phyloP scores from a whole-genome alignment of 768 basidiomycete species.

The Podaxis sp. region DNA sequence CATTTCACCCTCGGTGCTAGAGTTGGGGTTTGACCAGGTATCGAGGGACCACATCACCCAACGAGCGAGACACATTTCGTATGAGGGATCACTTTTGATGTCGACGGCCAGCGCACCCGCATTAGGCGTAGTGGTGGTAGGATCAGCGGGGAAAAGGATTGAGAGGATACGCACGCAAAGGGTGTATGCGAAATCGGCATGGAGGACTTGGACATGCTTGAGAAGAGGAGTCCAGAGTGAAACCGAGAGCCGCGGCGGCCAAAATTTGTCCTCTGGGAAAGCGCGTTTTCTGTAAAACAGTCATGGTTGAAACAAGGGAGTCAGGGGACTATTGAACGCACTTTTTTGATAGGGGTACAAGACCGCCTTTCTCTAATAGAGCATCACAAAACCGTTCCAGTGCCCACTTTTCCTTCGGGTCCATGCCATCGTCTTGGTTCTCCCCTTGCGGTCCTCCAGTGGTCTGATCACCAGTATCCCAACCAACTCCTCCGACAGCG shows the following conservation, averaged over 20 bases:
- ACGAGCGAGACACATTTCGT: conserved; percentile 59
- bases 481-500: conserved; percentile 44
- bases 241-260: conserved; percentile 51
- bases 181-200: conserved; percentile 49
- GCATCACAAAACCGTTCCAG: conserved; percentile 64
- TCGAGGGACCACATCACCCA: conserved; percentile 68
- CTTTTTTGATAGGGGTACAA: conserved; percentile 88
- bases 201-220: conserved; percentile 50
- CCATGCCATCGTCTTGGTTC: conserved; percentile 27
- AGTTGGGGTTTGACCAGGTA: conserved; percentile 27
- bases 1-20: conserved; percentile 18
- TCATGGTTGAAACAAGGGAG: conserved; percentile 35
- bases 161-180: conserved; percentile 47
- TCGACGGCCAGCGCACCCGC: conserved; percentile 15
- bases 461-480: conserved; percentile 32
- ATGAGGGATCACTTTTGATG: conserved; percentile 37
- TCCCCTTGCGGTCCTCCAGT: conserved; percentile 14
- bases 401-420: conserved; percentile 63
- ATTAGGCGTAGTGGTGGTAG: background rate
- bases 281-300: conserved; percentile 50
- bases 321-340: conserved; percentile 31
- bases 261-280: conserved; percentile 37
- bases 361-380: conserved; percentile 65
- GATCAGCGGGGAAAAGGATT: conserved; percentile 21
- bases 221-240: conserved; percentile 68